These are phyloP conservation scores for Penicillium sp. DNA, from an alignment of 2,329 filamentous ascomycete genomes.

Conservation along the genomic window DNA sequence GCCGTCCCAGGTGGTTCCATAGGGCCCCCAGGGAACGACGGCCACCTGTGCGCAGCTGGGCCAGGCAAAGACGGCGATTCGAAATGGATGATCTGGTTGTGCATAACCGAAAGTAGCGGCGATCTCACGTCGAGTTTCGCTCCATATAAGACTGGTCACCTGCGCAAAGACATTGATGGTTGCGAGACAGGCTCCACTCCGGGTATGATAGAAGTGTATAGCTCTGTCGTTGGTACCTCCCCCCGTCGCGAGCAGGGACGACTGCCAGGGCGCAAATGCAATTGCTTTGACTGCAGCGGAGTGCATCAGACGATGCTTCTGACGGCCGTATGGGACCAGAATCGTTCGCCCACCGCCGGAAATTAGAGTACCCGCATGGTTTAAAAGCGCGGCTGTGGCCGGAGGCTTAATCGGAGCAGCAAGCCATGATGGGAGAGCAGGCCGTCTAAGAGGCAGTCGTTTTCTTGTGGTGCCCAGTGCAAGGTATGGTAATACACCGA, in stretches of 20 bases:
- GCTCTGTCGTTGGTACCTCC: conserved; percentile 92
- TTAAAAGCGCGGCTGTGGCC: conserved; percentile 23
- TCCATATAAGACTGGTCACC: conserved; percentile 91
- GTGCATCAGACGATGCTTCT: conserved; percentile 73
- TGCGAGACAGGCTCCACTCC: conserved; percentile 77
- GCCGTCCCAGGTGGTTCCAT: conserved; percentile 31
- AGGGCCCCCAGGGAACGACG: conserved; percentile 77
- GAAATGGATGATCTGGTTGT: conserved; percentile 81
- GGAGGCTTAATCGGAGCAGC: conserved; percentile 18
- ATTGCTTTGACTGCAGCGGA: conserved; percentile 93
- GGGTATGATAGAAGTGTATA: conserved; percentile 92
- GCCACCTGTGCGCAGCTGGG: conserved; percentile 83
- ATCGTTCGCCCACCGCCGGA: conserved; percentile 41
- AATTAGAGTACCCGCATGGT: conserved; percentile 29
- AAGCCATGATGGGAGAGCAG: conserved; percentile 30
- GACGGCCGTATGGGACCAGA: conserved; percentile 54
- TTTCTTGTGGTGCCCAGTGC: conserved; percentile 18
- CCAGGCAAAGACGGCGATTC: conserved; percentile 93
- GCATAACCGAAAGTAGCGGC: conserved; percentile 92
- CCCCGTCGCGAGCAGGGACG: conserved; percentile 81
- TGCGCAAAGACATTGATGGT: conserved; percentile 91
- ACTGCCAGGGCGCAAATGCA: conserved; percentile 93
- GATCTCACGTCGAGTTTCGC: conserved; percentile 78
- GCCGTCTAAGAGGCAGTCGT: conserved; percentile 24
- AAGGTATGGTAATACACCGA: conserved; percentile 24